Evolutionary conservation across 2,329 filamentous ascomycete genomes (phyloP), one percentile per base, ranked within the genome.

Genomic region (Arthrobotrys entomopaga): DNA sequence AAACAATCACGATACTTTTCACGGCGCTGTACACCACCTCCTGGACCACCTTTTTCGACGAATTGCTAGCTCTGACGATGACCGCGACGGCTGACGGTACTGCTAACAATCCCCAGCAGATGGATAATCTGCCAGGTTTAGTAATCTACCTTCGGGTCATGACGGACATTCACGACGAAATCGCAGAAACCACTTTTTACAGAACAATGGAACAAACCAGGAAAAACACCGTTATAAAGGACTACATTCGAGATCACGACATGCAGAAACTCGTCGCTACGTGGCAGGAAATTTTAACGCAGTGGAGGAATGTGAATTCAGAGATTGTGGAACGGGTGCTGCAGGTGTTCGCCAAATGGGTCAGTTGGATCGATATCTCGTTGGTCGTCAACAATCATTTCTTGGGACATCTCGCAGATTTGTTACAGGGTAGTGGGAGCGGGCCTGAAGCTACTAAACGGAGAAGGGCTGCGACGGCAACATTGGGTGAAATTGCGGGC

Each of bases 281-380:
- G 2, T 99, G 95, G 95, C 91, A 95, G 81, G 91, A 96, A 79
- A 90, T 99, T 50, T 85, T 99, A 65, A 86, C 88, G 10, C 88
- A 90, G 79, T 98, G 93, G 86, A 85, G 86, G 77, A 86, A 87
- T 79, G 85, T 88, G 67, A 87, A 90, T 77, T 89, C 93, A 79
- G 81, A 83, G 48, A 86, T 98, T 69, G 86, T 96, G 49, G 93
- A 97, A 81, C 89, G 96, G 86, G 93, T 91, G 78, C 85, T 99
- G 61, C 92, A 90, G 82, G 90, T 93, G n/a, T 88, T 99, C 77
- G 93, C 92, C 42, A 95, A 94, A 81, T 99, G 95, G 94, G 93
- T 97, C 74, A 96, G 93, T 86, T 99, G 95, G 95, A 96, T 96
- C 79, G 95, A 98, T 80, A 98, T 99, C 79, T 91, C 91, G 58